phyloP scores from a whole-genome alignment of 768 basidiomycete genomes.

The Gymnopilus dilepis region DNA sequence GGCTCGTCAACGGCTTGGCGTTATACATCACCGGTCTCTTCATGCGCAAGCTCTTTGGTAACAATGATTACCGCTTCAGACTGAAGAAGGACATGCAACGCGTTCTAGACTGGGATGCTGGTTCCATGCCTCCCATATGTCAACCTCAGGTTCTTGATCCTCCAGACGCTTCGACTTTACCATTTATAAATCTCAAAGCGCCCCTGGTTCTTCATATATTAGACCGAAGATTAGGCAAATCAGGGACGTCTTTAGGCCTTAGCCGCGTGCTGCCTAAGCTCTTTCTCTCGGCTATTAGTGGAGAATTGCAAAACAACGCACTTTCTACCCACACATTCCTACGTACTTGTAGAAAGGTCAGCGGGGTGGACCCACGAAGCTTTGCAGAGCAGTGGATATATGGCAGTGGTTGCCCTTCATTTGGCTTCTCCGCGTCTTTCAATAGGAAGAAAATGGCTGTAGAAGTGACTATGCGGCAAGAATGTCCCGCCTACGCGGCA shows the following conservation, averaged over 20 bases:
- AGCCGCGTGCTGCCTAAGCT: constrained; percentile 95
- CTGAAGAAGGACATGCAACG: constrained; percentile 97
- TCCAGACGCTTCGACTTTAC: constrained; percentile 76
- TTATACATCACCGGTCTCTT: constrained; percentile 91
- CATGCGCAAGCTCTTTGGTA: constrained; percentile 86
- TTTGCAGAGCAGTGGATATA: constrained; percentile 99
- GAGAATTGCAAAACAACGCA: constrained; percentile 84
- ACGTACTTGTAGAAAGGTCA: constrained; percentile 90
- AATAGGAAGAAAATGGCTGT: constrained; percentile 99
- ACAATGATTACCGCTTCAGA: constrained; percentile 95
- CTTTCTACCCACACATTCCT: constrained; percentile 92
- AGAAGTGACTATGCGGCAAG: constrained; percentile 93
- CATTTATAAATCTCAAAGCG: constrained; percentile 94
- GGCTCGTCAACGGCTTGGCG: constrained; percentile 95
- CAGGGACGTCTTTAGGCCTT: constrained; percentile 92
- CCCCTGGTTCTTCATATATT: constrained; percentile 97
- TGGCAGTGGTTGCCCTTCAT: constrained; percentile 93
- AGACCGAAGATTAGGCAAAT: constrained; percentile 91
- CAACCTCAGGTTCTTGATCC: constrained; percentile 87
- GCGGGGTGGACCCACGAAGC: constrained; percentile 84
- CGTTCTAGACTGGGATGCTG: constrained; percentile 85
- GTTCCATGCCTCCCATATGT: constrained; percentile 91
- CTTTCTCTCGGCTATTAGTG: constrained; percentile 91
- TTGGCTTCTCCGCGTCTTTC: constrained; percentile 89
- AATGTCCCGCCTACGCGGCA: constrained; percentile 76